Evolutionary conservation across 768 basidiomycete species (phyloP).

Genomic region (Kwoniella sp.): DNA sequence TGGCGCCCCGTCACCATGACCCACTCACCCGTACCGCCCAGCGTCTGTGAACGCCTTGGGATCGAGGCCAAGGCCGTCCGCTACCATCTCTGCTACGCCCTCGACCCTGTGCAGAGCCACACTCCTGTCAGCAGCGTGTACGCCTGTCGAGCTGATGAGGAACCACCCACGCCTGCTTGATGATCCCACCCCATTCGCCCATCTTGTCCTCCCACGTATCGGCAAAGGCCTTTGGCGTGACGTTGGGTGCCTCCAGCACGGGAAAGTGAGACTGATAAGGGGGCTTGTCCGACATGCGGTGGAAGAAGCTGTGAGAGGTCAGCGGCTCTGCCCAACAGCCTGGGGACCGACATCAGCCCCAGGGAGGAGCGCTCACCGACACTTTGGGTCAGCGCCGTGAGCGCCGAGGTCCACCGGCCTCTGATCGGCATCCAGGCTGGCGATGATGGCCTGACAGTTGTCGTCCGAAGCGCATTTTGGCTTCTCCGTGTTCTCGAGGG

Average conservation of each 20-base stretch:
- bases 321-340: neutral
- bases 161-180: constrained; percentile 73
- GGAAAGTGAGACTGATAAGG: constrained; percentile 77
- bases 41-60: constrained; percentile 69
- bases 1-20: neutral
- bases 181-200: constrained; percentile 79
- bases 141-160: neutral
- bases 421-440: constrained; percentile 67
- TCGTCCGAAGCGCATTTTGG: constrained; percentile 58
- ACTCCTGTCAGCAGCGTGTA: neutral
- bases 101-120: constrained; percentile 60
- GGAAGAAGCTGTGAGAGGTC: constrained; percentile 38
- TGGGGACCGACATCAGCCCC: too few relatives aligned
- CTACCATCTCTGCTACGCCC: constrained; percentile 80
- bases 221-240: constrained; percentile 66
- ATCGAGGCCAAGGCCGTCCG: constrained; percentile 73
- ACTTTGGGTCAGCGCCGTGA: constrained; percentile 80
- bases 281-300: constrained; percentile 54
- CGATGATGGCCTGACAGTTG: constrained; percentile 75
- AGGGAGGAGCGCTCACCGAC: constrained; percentile 56
- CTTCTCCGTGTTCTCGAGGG: constrained; percentile 95
- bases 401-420: constrained; percentile 67
- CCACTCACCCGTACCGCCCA: constrained; percentile 71
- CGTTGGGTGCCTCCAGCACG: constrained; percentile 71
- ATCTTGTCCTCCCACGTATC: constrained; percentile 67